These are phyloP conservation scores for Prillingera fragicola DNA, from an alignment of 1,284 basidiomycete species.

Conservation along the genomic window DNA sequence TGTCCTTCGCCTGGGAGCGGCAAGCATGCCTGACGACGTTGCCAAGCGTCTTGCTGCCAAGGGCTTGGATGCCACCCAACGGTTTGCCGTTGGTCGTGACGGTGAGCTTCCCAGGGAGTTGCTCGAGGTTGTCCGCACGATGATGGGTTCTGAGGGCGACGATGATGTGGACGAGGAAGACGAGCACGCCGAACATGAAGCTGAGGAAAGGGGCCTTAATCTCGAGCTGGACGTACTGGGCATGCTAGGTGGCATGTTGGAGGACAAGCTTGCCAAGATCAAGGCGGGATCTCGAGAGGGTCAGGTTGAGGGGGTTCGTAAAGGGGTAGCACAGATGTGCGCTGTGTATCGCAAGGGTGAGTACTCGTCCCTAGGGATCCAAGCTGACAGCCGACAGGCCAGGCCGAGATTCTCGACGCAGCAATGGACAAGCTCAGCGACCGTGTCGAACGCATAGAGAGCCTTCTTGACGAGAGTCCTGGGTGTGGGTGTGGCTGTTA, in stretches of 20 bases:
- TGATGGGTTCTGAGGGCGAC: constrained; percentile 43
- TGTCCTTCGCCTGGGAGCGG: constrained; percentile 64
- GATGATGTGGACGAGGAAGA: constrained; percentile 52
- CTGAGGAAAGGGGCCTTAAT: constrained; percentile 59
- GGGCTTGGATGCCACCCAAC: constrained; percentile 40
- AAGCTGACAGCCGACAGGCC: constrained; percentile 18
- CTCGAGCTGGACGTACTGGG: constrained; percentile 54
- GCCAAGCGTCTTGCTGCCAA: constrained; percentile 20
- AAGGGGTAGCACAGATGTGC: constrained; percentile 27
- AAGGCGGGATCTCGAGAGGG: constrained; percentile 38
- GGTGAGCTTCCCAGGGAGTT: constrained; percentile 57
- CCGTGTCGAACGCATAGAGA: constrained; percentile 31
- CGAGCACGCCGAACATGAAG: constrained; percentile 34
- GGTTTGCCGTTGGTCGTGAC: constrained; percentile 60
- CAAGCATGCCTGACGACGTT: constrained; percentile 7
- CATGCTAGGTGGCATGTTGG: constrained; percentile 60
- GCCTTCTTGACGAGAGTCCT: constrained; percentile 30
- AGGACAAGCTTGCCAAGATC: constrained; percentile 55
- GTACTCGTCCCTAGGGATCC: background rate
- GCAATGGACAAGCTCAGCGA: constrained; percentile 30
- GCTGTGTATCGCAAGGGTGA: constrained; percentile 34
- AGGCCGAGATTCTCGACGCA: constrained; percentile 27
- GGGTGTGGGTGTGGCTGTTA: constrained; percentile 36
- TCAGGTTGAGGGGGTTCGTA: constrained; percentile 23
- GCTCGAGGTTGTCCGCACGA: constrained; percentile 54